Base-by-base conservation (phyloP, 2,329 filamentous ascomycete species). In the Conoideocrella luteorostrata region DNA sequence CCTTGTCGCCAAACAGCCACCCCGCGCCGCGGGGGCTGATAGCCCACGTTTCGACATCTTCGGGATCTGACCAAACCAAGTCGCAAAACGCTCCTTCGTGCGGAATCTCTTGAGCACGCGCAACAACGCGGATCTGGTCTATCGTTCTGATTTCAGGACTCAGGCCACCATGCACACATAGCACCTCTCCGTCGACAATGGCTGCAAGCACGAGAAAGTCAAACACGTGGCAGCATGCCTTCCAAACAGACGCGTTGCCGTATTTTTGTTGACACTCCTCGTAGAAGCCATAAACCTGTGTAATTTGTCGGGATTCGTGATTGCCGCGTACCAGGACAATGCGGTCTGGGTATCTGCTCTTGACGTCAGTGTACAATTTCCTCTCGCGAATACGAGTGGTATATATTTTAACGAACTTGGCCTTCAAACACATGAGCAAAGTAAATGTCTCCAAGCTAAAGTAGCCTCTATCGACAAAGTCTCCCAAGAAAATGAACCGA, bases 81-180 rank as follows among this genome's bases (percentile, higher is more conserved):
- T 98, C 93, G 40, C 93, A 95, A 81, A 98, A 98, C 2, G 93
- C 93, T 5, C 93, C 93, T 69, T 98, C 93, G 59, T 98, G 93
- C 6, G 93, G 93, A 55, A 98, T 98, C 64, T 98, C 93, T 56
- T 95, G 86, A 56, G 95, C 96, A 37, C 93, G 84, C 54, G 96
- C 93, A 50, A 98, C 95, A 52, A 98, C 94, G 58, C 95, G 93
- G 65, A 98, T 97, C 71, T 98, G 93, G 63, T 98, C 93, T 59
- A 98, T 96, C 17, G 88, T 95, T 62, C 96, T 87, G 55, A 98
- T 97, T 58, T 88, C 88, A 2, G 87, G 87, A 43, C 86, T 90
- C 29, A 93, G 72, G 29, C 87, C 93, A 56, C 93, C 93, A 65
- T 98, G 93, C 24, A 98, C 93, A 63, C 93, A 98, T 59, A 98